Evolutionary conservation across 805 yeast genomes (phyloP).

Genomic region (Yarrowia divulgata): DNA sequence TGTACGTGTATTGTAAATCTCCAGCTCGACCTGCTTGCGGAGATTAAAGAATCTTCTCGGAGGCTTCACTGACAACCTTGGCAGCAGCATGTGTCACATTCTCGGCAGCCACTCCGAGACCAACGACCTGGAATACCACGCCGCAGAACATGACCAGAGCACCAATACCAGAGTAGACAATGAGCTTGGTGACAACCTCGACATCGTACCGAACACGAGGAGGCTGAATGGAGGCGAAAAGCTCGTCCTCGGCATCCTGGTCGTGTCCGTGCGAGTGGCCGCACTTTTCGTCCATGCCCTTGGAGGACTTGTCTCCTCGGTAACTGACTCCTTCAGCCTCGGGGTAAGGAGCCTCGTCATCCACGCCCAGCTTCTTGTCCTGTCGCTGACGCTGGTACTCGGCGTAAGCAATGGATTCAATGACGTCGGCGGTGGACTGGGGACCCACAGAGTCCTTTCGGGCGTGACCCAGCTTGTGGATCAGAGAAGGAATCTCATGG

Average conservation of each 20-base stretch:
- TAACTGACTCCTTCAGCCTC: constrained; percentile 15
- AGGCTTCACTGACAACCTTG: neutral
- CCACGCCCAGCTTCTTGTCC: constrained; percentile 22
- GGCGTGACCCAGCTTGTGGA: constrained; percentile 46
- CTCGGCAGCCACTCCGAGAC: constrained; percentile 33
- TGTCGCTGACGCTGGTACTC: constrained; percentile 46
- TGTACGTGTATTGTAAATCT: no score
- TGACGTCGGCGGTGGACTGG: constrained; percentile 54
- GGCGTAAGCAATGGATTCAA: constrained; percentile 51
- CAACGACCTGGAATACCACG: constrained; percentile 40
- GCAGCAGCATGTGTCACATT: neutral
- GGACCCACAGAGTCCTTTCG: constrained; percentile 54
- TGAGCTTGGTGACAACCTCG: constrained; percentile 75
- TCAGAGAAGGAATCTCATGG: constrained; percentile 47
- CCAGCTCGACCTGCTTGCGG: no score
- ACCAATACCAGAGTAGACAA: constrained; percentile 85
- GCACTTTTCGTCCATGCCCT: constrained; percentile 16
- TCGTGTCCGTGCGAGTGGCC: constrained; percentile 15
- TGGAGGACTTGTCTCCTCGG: constrained; percentile 23
- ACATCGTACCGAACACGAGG: constrained; percentile 66
- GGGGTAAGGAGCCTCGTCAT: constrained; percentile 17
- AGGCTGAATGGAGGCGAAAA: constrained; percentile 45
- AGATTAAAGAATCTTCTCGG: neutral
- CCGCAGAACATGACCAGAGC: constrained; percentile 54
- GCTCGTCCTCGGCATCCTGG: constrained; percentile 41